phyloP scores from a whole-genome alignment of 2,329 filamentous ascomycete genomes.

The Fusarium redolens region DNA sequence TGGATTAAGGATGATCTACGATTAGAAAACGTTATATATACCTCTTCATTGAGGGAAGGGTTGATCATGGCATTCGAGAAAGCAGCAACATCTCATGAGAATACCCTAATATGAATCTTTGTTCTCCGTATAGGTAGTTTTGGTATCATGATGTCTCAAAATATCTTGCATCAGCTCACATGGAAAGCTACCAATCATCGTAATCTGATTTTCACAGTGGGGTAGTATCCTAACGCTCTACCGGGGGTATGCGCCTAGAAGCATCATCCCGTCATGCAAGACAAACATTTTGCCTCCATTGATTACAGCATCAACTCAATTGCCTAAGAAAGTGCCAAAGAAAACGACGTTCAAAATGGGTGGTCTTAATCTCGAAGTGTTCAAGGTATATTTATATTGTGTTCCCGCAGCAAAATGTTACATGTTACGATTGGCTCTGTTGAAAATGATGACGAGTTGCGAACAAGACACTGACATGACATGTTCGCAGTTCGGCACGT shows the following conservation, averaged over 20 bases:
- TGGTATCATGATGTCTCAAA: constrained; percentile 1
- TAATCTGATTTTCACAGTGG: constrained; percentile 21
- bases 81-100: not conserved
- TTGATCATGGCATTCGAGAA: constrained; percentile 15
- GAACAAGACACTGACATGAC: constrained; percentile 7
- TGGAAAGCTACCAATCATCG: constrained; percentile 30
- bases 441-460: not conserved
- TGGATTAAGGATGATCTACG: constrained; percentile 12
- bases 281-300: constrained; percentile 29
- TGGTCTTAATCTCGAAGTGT: constrained; percentile 91
- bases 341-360: constrained; percentile 62
- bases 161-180: constrained; percentile 3
- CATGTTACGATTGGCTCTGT: not conserved
- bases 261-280: constrained; percentile 32
- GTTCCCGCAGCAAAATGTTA: not conserved
- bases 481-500: constrained; percentile 85
- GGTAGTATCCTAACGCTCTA: constrained; percentile 31
- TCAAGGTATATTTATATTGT: constrained; percentile 74
- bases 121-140: not conserved
- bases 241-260: constrained; percentile 37
- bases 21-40: constrained; percentile 27
- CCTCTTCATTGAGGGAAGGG: constrained; percentile 22
- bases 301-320: constrained; percentile 21
- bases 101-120: constrained; percentile 2
- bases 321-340: constrained; percentile 3